A percentile compares a stretch with the other conserved stretches of the same genome.
Conservation (phyloP, 2,329 filamentous ascomycete species). For the Colletotrichum sp. region DNA sequence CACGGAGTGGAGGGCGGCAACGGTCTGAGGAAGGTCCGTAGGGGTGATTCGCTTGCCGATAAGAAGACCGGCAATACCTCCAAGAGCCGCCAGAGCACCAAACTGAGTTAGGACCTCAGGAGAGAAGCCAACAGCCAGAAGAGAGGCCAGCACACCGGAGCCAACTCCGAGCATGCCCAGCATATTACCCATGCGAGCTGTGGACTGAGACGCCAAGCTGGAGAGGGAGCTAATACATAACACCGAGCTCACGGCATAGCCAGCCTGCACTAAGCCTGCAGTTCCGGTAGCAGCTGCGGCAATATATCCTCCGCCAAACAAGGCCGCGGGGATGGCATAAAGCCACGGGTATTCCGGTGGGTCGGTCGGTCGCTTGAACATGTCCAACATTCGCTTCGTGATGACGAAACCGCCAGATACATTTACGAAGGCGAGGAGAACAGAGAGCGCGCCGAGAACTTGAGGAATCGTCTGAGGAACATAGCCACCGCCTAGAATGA, state of each 20-base stretch:
- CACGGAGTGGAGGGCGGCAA: conserved; percentile 87
- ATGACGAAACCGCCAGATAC: conserved; percentile 90
- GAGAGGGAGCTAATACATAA: conserved; percentile 87
- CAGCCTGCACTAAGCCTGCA: conserved; percentile 84
- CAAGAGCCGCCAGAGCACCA: conserved; percentile 74
- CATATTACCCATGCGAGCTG: conserved; percentile 84
- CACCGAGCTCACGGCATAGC: conserved; percentile 83
- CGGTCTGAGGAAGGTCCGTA: conserved; percentile 86
- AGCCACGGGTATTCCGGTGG: conserved; percentile 89
- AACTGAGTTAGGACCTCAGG: conserved; percentile 82
- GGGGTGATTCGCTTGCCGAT: conserved; percentile 89
- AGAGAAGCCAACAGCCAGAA: conserved; percentile 81
- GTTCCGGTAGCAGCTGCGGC: conserved; percentile 82
- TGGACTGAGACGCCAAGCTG: conserved; percentile 80
- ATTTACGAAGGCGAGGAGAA: conserved; percentile 86
- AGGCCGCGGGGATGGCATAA: conserved; percentile 75
- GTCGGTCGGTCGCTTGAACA: conserved; percentile 86
- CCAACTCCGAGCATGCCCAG: conserved; percentile 86
- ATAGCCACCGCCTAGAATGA: conserved; percentile 85
- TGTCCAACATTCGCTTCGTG: conserved; percentile 91
- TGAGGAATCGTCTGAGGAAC: conserved; percentile 81
- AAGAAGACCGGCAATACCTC: conserved; percentile 71
- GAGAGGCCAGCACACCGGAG: conserved; percentile 81
- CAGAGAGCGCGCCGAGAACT: conserved; percentile 76
- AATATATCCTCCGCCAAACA: conserved; percentile 83